Evolutionary conservation across 2,329 filamentous ascomycete genomes (phyloP).

Genomic region (Penicillium sp.): DNA sequence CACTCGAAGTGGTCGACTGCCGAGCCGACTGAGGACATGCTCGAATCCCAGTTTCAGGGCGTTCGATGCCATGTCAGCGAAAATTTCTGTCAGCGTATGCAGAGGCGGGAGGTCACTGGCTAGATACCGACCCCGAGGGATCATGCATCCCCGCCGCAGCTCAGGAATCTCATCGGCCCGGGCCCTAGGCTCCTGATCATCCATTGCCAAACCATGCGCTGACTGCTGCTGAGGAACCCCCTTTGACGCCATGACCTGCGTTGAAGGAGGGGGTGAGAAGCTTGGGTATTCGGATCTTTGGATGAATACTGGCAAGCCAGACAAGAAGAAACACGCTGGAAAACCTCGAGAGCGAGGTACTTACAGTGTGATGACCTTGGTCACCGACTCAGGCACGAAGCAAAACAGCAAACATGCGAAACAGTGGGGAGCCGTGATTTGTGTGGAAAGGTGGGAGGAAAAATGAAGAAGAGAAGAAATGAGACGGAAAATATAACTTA

Average conservation of each 20-base stretch:
- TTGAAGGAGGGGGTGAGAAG: neutral
- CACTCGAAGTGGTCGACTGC: constrained; percentile 43
- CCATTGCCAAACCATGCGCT: neutral
- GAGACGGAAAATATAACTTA: too few relatives aligned
- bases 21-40: constrained; percentile 35
- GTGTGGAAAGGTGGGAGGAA: neutral
- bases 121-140: constrained; percentile 10
- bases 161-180: constrained; percentile 18
- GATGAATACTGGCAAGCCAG: neutral
- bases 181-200: constrained; percentile 1
- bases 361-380: neutral
- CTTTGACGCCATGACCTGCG: neutral
- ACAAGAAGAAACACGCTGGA: neutral
- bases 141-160: constrained; percentile 8
- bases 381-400: neutral
- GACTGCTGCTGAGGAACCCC: neutral
- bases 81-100: constrained; percentile 24
- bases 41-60: constrained; percentile 32
- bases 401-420: neutral
- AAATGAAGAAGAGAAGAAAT: neutral
- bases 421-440: neutral
- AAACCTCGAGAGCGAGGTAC: neutral
- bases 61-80: constrained; percentile 19
- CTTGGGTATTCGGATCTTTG: neutral
- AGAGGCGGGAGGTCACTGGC: constrained; percentile 22